Percentiles rank a stretch among this genome's conserved stretches.
Evolutionary conservation across 306 rosid genomes (phyloP).

Genomic region (Rosa lucieae): DNA sequence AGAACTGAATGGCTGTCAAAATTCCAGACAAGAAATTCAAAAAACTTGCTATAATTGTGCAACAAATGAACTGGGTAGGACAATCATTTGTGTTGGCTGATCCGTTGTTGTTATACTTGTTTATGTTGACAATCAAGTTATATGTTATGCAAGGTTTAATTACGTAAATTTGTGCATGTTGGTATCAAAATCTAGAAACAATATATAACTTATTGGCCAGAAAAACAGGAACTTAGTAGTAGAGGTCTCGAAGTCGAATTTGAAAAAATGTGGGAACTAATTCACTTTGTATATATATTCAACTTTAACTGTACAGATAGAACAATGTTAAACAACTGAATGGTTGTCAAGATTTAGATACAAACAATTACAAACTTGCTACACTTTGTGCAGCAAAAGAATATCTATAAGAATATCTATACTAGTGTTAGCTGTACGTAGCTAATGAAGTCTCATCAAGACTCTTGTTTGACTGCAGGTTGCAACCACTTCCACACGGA

Average conservation of each 20-base stretch:
- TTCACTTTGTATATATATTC: no score
- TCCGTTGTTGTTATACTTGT: background rate
- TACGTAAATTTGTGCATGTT: background rate
- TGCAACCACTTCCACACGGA: conserved; percentile 35
- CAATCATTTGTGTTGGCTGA: background rate
- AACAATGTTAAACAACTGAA: background rate
- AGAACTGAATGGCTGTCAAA: no score
- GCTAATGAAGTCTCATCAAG: background rate
- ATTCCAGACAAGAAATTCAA: no score
- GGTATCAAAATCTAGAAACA: background rate
- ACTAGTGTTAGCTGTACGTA: background rate
- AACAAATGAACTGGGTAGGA: background rate
- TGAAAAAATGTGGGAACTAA: background rate
- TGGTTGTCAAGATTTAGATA: background rate
- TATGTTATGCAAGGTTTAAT: background rate
- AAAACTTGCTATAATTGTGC: background rate
- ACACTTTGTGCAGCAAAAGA: background rate
- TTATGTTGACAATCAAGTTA: background rate
- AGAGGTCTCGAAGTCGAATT: background rate
- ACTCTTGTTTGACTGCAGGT: background rate
- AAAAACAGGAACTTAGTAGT: background rate
- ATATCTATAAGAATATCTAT: background rate
- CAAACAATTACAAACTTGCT: background rate
- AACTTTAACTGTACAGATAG: background rate
- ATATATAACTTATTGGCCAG: background rate